A percentile compares a stretch with the other conserved stretches of the same genome.
Evolutionary conservation across 345 rosid genomes (phyloP).

Genomic region (Hypericum perforatum): DNA sequence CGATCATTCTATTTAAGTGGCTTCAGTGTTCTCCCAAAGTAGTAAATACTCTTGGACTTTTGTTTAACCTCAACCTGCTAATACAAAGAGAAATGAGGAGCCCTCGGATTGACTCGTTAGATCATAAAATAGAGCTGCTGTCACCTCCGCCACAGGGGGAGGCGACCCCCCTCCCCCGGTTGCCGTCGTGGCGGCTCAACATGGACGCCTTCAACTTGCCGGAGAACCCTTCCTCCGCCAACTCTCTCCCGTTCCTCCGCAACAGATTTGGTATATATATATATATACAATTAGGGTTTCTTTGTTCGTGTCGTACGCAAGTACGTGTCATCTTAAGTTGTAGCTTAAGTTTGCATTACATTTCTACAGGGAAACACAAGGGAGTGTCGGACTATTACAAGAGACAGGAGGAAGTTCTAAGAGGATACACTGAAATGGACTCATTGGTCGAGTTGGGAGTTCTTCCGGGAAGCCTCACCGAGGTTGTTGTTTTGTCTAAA

Average conservation of each 20-base stretch:
- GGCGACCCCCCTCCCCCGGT: background rate
- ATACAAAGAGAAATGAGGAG: too few species aligned
- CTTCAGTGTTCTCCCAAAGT: too few species aligned
- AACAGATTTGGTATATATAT: too few species aligned
- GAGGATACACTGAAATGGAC: conserved; percentile 40
- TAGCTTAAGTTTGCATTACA: background rate
- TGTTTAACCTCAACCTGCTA: too few species aligned
- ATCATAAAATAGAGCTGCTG: conserved; percentile 36
- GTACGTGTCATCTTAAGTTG: background rate
- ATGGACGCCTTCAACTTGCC: conserved; percentile 32
- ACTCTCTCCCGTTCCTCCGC: background rate
- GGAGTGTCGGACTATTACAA: conserved; percentile 33
- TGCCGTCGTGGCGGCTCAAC: conserved; percentile 37
- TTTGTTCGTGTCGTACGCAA: too few species aligned
- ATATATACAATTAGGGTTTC: too few species aligned
- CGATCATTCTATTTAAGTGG: too few species aligned
- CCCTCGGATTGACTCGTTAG: conserved; percentile 29
- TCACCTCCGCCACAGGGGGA: conserved; percentile 28
- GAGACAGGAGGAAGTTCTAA: conserved; percentile 33
- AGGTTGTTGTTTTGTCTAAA: conserved; percentile 21
- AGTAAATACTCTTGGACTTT: too few species aligned
- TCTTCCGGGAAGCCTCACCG: conserved; percentile 24
- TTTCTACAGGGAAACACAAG: conserved; percentile 21
- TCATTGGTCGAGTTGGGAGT: conserved; percentile 33
- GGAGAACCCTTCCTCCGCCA: conserved; percentile 15